Base-by-base conservation (phyloP, 2,329 filamentous ascomycete genomes). In the Pestalotiopsis sp. region DNA sequence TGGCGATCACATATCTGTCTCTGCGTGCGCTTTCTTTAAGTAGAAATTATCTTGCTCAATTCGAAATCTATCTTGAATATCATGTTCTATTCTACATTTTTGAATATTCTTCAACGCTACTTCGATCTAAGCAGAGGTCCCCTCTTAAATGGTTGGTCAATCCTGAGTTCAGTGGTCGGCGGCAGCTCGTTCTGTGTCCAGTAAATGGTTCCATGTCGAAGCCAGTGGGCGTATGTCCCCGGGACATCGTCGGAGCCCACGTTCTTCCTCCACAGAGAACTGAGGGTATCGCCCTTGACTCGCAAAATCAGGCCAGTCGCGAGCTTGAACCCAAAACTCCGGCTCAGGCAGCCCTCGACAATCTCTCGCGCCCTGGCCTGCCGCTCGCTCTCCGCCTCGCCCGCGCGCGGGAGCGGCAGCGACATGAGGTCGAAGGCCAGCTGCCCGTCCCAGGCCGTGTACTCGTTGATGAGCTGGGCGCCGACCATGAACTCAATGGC, bases 291-390 rank as follows among this genome's bases (percentile, higher is more conserved):
- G 1, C 83, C 83, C 31, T 83, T 76, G 0, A 88, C 81, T 45
- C 82, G 79, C 9, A 88, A 61, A 27, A 88, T 88, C 27, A 88
- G 72, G 0, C 86, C 86, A 70, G 88, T 86, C 0, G 85, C 85
- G 7, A 89, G 75, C 76, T 89, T 89, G 75, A 89, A 85, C 1
- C 82, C 83, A 74, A 86, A 89, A 70, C 85, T 87, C 68, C 75
- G 79, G 14, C 71, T 74, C n/a, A 89, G 74, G 68, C 84, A 85
- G 1, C 73, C 80, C 74, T 88, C 84, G 1, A 89, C 85, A 65
- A 89, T 84, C 70, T 82, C 77, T 40, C 84, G 79, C 0, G 87
- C 87, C 57, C 79, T 71, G 25, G 72, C 78, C 75, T 89, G 87
- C 56, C 86, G 83, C 1, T 73, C 76, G 14, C 69, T 83, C 73